phyloP scores from a whole-genome alignment of 1,139 yeast genomes.

The Magnusiomyces suaveolens region DNA sequence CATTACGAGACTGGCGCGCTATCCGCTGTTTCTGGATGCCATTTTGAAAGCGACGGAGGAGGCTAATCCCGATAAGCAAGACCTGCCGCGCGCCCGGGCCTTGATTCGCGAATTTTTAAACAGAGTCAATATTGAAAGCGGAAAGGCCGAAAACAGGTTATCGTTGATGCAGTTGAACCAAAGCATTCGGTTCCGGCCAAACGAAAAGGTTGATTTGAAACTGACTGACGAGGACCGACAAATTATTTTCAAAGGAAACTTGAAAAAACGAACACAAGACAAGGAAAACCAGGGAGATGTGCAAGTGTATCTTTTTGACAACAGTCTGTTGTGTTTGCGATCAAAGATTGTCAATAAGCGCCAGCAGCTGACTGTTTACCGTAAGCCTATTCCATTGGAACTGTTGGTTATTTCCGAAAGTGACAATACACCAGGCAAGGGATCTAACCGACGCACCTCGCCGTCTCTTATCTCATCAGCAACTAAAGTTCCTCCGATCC shows the following conservation, averaged over 20 bases:
- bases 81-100: constrained; percentile 63
- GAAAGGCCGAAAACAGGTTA: constrained; percentile 89
- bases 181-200: constrained; percentile 59
- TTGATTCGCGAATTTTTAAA: constrained; percentile 67
- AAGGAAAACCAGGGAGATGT: constrained; percentile 65
- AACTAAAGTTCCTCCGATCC: constrained; percentile 19
- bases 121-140: constrained; percentile 81
- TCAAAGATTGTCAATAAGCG: constrained; percentile 81
- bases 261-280: constrained; percentile 68
- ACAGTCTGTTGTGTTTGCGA: constrained; percentile 75
- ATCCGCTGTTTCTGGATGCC: constrained; percentile 75
- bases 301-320: constrained; percentile 76
- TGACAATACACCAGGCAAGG: constrained; percentile 62
- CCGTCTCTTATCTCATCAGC: constrained; percentile 36
- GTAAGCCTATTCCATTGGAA: constrained; percentile 74
- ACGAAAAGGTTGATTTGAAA: constrained; percentile 82
- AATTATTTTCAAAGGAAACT: constrained; percentile 67
- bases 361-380: constrained; percentile 78
- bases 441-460: constrained; percentile 32
- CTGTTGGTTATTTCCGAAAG: constrained; percentile 66
- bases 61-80: constrained; percentile 63
- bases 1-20: constrained; percentile 90
- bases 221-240: constrained; percentile 72
- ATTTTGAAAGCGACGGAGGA: constrained; percentile 73
- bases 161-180: constrained; percentile 81